A percentile compares a stretch with the other conserved stretches of the same genome.
These are phyloP conservation scores for Carpinus fangiana DNA, from an alignment of 306 rosid species.

Conservation along the genomic window DNA sequence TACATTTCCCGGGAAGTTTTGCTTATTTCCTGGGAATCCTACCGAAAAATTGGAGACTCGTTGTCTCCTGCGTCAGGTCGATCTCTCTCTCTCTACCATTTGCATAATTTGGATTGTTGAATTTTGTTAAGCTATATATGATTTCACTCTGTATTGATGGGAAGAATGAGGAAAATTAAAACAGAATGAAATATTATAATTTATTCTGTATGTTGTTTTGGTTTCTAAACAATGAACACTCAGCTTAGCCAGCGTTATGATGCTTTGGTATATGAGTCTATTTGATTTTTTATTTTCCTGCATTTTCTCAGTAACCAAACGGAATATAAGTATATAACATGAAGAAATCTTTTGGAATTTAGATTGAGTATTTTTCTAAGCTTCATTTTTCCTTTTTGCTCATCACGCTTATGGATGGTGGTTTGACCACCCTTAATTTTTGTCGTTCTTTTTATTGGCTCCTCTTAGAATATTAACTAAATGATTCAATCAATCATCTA, in stretches of 20 bases:
- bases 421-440: too few species aligned
- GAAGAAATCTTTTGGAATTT: neutral
- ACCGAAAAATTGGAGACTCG: neutral
- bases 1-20: constrained; percentile 1
- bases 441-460: neutral
- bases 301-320: constrained; percentile 10
- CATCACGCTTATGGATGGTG: too few species aligned
- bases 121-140: neutral
- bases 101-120: neutral
- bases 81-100: constrained; percentile 7
- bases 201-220: constrained; percentile 7
- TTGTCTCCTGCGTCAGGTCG: constrained; percentile 36
- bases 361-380: neutral
- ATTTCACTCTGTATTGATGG: neutral
- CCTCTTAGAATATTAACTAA: neutral
- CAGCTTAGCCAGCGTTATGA: neutral
- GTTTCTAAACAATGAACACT: neutral
- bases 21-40: constrained; percentile 9
- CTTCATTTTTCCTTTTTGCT: neutral
- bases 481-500: too few species aligned
- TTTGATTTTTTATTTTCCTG: constrained; percentile 1
- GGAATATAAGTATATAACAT: neutral
- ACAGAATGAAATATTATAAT: constrained; percentile 17
- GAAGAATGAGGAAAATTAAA: constrained; percentile 13
- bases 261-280: neutral